A percentile compares a stretch with the other conserved stretches of the same genome.
These are phyloP conservation scores for Lasiosphaeriaceae sp. DNA, from an alignment of 495 filamentous ascomycete genomes.

Conservation along the genomic window DNA sequence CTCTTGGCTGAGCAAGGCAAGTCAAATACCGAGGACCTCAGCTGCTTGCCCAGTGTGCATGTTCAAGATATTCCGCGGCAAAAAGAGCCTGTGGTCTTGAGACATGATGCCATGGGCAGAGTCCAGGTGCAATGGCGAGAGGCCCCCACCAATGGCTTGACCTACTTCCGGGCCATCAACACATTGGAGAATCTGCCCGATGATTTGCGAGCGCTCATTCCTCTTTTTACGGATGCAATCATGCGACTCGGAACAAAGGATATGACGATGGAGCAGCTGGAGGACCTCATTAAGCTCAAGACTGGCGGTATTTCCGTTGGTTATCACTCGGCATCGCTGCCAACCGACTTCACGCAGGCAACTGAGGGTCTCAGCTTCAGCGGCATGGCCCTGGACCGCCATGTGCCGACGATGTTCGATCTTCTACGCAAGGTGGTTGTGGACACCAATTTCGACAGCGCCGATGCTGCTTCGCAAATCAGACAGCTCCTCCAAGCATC, in stretches of 20 bases:
- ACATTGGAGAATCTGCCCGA: conserved; percentile 74
- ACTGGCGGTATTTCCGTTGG: conserved; percentile 85
- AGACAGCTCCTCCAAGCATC: conserved; percentile 78
- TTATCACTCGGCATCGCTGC: conserved; percentile 72
- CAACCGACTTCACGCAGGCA: conserved; percentile 61
- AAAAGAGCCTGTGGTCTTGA: conserved; percentile 65
- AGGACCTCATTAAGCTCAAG: conserved; percentile 92
- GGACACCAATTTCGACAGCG: conserved; percentile 84
- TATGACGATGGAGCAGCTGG: conserved; percentile 87
- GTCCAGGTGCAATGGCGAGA: conserved; percentile 84
- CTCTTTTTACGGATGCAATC: conserved; percentile 86
- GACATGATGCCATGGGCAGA: conserved; percentile 61
- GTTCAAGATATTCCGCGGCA: conserved; percentile 82
- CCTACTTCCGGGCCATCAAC: conserved; percentile 91
- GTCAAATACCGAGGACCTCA: conserved; percentile 75
- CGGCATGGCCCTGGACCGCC: conserved; percentile 82
- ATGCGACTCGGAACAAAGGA: conserved; percentile 87
- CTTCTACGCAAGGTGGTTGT: conserved; percentile 72
- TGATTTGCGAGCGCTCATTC: conserved; percentile 79
- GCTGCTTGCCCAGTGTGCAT: conserved; percentile 80
- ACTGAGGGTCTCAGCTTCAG: conserved; percentile 79
- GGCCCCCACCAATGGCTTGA: conserved; percentile 90
- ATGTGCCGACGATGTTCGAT: conserved; percentile 87
- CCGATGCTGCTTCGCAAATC: conserved; percentile 75
- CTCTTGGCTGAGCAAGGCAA: conserved; percentile 78